These are phyloP conservation scores for Kazachstania psychrophila DNA, from an alignment of 805 yeast genomes.

Conservation along the genomic window DNA sequence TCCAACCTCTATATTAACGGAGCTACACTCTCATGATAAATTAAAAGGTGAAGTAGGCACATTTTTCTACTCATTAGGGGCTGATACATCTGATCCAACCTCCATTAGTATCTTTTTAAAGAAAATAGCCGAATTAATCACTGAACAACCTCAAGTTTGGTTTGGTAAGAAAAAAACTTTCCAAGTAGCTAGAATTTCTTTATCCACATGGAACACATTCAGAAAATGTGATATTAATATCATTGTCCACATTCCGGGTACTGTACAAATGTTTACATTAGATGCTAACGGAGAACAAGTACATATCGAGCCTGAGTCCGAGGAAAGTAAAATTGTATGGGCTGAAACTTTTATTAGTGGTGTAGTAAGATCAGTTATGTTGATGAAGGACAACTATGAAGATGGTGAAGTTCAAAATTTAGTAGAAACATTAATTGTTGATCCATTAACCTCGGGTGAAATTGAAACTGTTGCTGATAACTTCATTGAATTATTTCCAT, in stretches of 20 bases:
- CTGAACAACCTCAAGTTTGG: conserved; percentile 63
- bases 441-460: conserved; percentile 49
- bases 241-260: conserved; percentile 67
- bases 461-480: conserved; percentile 25
- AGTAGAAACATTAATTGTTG: conserved; percentile 75
- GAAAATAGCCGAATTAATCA: conserved; percentile 53
- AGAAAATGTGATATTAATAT: conserved; percentile 62
- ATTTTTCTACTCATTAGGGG: conserved; percentile 63
- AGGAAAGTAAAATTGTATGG: conserved; percentile 49
- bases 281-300: conserved; percentile 27
- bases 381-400: conserved; percentile 35
- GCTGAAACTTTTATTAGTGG: conserved; percentile 48
- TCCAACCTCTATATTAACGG: conserved; percentile 13
- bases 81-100: conserved; percentile 67
- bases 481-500: conserved; percentile 26
- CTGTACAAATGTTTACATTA: conserved; percentile 41
- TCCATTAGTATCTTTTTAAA: conserved; percentile 70
- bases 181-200: conserved; percentile 63
- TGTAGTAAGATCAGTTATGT: conserved; percentile 55
- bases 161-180: conserved; percentile 65
- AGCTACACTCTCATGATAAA: conserved; percentile 28
- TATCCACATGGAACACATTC: conserved; percentile 54
- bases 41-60: conserved; percentile 54
- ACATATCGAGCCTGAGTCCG: conserved; percentile 27
- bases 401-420: conserved; percentile 67